Evolutionary conservation across 306 rosid species (phyloP).

Genomic region (Pyrus communis): DNA sequence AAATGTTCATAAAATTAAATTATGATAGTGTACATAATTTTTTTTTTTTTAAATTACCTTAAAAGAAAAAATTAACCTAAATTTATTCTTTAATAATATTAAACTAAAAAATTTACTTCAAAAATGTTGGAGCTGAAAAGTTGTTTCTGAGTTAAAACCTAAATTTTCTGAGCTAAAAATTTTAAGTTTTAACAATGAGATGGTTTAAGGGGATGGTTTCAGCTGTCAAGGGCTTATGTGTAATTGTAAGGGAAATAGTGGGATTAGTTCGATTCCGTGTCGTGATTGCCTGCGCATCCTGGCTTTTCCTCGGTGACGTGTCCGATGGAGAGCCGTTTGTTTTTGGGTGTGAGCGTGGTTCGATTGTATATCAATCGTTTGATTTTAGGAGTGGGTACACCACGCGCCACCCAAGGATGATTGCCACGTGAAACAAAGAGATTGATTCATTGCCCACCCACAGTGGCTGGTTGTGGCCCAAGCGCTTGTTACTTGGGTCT

Average conservation of each 20-base stretch:
- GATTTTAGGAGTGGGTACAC: conserved; percentile 19
- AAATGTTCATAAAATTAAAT: too few relatives aligned
- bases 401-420: background rate
- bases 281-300: background rate
- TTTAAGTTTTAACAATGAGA: too few relatives aligned
- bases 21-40: too few relatives aligned
- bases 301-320: conserved; percentile 29
- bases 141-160: too few relatives aligned
- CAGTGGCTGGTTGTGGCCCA: background rate
- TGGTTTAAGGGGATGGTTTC: background rate
- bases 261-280: background rate
- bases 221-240: conserved; percentile 4
- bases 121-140: too few relatives aligned
- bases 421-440: background rate
- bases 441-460: too few relatives aligned
- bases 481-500: background rate
- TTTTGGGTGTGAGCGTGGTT: conserved; percentile 17
- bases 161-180: too few relatives aligned
- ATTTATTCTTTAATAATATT: too few relatives aligned
- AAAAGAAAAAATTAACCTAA: too few relatives aligned
- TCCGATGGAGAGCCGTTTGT: background rate
- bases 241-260: background rate
- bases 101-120: too few relatives aligned
- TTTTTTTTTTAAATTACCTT: too few relatives aligned
- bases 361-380: conserved; percentile 1